Evolutionary conservation across 495 filamentous ascomycete species (phyloP).

Genomic region (Penicillium alfredii): DNA sequence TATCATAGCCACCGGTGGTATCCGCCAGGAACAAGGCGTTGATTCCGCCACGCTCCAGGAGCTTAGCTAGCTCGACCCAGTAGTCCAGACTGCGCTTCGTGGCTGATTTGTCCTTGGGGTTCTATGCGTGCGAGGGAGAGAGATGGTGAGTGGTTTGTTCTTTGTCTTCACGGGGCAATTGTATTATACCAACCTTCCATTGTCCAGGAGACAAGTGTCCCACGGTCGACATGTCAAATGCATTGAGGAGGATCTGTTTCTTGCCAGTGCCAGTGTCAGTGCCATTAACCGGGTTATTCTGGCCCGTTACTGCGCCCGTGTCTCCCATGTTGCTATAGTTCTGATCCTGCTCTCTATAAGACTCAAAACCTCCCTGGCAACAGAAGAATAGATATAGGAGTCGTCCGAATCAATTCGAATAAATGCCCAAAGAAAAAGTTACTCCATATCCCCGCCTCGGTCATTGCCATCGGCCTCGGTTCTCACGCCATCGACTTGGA

Average conservation of each 20-base stretch:
- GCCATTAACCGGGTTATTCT: constrained; percentile 5
- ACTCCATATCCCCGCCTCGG: no score
- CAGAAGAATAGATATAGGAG: no score
- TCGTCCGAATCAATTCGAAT: no score
- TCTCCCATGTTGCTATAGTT: constrained; percentile 15
- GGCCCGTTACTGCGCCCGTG: background rate
- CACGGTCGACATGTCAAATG: constrained; percentile 56
- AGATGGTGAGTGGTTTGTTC: background rate
- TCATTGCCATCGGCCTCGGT: constrained; percentile 6
- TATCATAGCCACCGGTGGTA: constrained; percentile 54
- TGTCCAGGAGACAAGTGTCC: constrained; percentile 61
- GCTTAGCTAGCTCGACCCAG: constrained; percentile 55
- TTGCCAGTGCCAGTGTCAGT: constrained; percentile 29
- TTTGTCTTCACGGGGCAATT: no score
- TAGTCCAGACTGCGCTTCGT: constrained; percentile 52
- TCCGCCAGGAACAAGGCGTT: constrained; percentile 58
- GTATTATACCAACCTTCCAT: constrained; percentile 45
- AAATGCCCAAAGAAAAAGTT: no score
- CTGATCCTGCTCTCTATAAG: background rate
- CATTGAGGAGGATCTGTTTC: constrained; percentile 59
- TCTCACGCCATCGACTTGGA: constrained; percentile 15
- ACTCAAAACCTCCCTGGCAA: no score
- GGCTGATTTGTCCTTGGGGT: constrained; percentile 49
- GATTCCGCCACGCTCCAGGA: constrained; percentile 53
- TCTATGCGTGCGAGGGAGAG: constrained; percentile 26